phyloP scores from a whole-genome alignment of 169 alveolate species.

The Plasmodium chabaudi region DNA sequence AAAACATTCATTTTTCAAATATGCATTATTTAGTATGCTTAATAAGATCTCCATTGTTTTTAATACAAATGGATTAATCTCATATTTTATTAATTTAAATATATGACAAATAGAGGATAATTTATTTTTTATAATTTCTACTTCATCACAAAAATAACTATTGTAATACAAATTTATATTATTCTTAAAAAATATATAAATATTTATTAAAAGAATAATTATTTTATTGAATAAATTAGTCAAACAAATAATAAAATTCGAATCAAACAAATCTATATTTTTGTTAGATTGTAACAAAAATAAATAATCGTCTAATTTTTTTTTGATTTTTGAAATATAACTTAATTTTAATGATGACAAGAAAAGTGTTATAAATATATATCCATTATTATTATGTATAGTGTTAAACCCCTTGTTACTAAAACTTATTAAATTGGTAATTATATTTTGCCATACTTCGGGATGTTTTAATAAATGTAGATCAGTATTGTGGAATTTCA shows the following conservation, averaged over 20 bases:
- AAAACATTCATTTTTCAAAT: conserved; percentile 38
- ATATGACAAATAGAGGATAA: conserved; percentile 8
- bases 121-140: conserved; percentile 29
- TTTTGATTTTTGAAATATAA: conserved; percentile 29
- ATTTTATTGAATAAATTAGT: conserved; percentile 65
- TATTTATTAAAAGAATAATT: conserved; percentile 55
- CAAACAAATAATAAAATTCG: conserved; percentile 63
- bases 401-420: neutral
- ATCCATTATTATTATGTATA: neutral
- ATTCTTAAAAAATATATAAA: conserved; percentile 60
- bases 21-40: conserved; percentile 21
- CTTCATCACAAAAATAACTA: conserved; percentile 74
- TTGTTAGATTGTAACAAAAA: conserved; percentile 20
- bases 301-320: conserved; percentile 45
- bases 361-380: neutral
- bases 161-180: conserved; percentile 26
- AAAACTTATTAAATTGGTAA: conserved; percentile 10
- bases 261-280: conserved; percentile 64
- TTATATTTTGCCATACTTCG: conserved; percentile 25
- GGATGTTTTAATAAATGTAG: conserved; percentile 16
- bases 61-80: conserved; percentile 65
- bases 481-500: conserved; percentile 2
- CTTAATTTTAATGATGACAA: conserved; percentile 21
- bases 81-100: conserved; percentile 48
- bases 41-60: conserved; percentile 54